Percentiles rank a stretch among this genome's conserved stretches.
phyloP scores from a whole-genome alignment of 2,329 filamentous ascomycete genomes.

The Neurospora sp. region DNA sequence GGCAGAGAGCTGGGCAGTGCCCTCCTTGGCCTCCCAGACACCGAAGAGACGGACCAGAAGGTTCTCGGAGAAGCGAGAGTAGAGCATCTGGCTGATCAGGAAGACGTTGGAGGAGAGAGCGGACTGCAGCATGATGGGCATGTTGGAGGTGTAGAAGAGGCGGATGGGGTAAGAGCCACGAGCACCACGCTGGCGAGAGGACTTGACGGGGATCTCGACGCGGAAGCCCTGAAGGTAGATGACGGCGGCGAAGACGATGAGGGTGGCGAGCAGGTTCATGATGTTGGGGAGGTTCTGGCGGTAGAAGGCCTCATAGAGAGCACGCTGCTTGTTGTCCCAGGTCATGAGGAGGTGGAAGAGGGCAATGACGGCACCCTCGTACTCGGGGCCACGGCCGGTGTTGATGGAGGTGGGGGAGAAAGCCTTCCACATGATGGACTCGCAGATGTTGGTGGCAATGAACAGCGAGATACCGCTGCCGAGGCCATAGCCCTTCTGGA shows the following conservation, averaged over 20 bases:
- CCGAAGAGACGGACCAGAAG: slow-evolving; percentile 93
- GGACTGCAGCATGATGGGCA: slow-evolving; percentile 99
- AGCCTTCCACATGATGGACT: slow-evolving; percentile 99
- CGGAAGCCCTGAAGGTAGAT: slow-evolving; percentile 99
- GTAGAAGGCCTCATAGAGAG: slow-evolving; percentile 97
- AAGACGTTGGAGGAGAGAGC: slow-evolving; percentile 98
- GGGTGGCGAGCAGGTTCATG: slow-evolving; percentile 93
- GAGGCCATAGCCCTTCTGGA: slow-evolving; percentile 98
- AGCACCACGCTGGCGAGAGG: slow-evolving; percentile 94
- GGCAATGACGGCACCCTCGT: slow-evolving; percentile 95
- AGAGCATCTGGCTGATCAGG: slow-evolving; percentile 98
- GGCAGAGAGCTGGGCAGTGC: slow-evolving; percentile 89
- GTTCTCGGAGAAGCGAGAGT: slow-evolving; percentile 98
- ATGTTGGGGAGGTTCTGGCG: slow-evolving; percentile 98
- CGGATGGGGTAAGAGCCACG: slow-evolving; percentile 97
- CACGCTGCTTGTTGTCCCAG: slow-evolving; percentile 98
- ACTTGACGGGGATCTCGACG: slow-evolving; percentile 99
- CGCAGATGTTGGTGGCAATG: slow-evolving; percentile 99
- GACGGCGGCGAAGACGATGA: slow-evolving; percentile 88
- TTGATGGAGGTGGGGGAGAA: slow-evolving; percentile 99
- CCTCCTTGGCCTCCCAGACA: slow-evolving; percentile 96
- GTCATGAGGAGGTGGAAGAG: slow-evolving; percentile 97
- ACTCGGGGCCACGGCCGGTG: slow-evolving; percentile 97
- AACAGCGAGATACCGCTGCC: slow-evolving; percentile 98
- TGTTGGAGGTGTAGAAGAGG: slow-evolving; percentile 99